phyloP scores from a whole-genome alignment of 257 asterid genomes.

The Coffea canephora region DNA sequence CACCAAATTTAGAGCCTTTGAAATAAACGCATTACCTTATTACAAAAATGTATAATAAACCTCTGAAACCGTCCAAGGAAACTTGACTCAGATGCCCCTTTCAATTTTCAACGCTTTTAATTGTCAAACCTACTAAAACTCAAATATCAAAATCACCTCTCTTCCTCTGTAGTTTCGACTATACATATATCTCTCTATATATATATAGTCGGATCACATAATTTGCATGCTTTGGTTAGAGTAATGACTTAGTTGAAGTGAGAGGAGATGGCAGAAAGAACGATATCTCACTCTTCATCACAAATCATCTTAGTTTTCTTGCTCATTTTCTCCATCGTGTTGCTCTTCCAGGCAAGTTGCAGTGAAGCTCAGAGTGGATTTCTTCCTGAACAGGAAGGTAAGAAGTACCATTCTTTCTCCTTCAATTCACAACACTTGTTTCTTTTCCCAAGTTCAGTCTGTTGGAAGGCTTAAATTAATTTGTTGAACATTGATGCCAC shows the following conservation, averaged over 20 bases:
- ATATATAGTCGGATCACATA: background rate
- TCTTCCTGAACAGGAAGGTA: conserved; percentile 1
- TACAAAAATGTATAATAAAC: too few species aligned
- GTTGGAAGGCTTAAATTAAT: too few species aligned
- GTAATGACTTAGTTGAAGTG: background rate
- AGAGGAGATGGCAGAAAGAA: background rate
- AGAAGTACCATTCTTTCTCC: background rate
- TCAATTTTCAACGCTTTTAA: background rate
- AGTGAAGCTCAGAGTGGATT: background rate
- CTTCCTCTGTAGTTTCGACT: too few species aligned
- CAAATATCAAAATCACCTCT: background rate
- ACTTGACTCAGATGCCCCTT: background rate
- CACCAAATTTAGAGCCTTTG: background rate
- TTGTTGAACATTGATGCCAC: too few species aligned
- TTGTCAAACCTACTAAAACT: background rate
- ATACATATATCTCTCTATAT: background rate
- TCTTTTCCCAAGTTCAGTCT: too few species aligned
- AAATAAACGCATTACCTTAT: too few species aligned
- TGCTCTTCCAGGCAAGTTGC: background rate
- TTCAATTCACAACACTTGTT: too few species aligned
- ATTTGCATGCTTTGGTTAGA: background rate
- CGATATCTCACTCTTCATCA: background rate
- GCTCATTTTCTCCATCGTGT: background rate
- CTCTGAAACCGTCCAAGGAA: too few species aligned
- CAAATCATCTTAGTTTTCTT: background rate